Evolutionary conservation across 192 early-diverging fungal species (phyloP).

Genomic region (Backusella liffmaniae): DNA sequence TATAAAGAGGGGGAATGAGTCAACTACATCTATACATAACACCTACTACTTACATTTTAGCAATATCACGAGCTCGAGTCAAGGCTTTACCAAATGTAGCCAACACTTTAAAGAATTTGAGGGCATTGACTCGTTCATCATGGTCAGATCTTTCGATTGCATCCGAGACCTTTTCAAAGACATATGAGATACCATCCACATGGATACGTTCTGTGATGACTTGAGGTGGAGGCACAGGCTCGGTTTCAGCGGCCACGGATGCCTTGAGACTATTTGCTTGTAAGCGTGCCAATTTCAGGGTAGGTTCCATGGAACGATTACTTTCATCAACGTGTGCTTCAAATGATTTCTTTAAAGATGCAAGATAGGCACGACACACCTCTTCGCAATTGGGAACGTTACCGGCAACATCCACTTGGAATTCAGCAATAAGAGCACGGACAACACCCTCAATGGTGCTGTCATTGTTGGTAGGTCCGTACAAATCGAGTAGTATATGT

Average conservation of each 20-base stretch:
- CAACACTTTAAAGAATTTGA: conserved; percentile 52
- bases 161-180: conserved; percentile 26
- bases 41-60: conserved; percentile 39
- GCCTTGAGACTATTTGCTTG: conserved; percentile 14
- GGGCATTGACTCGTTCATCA: conserved; percentile 15
- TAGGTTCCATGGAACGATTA: conserved; percentile 29
- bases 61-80: conserved; percentile 31
- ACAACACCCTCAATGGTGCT: conserved; percentile 46
- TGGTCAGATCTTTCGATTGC: conserved; percentile 11
- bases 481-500: conserved; percentile 32
- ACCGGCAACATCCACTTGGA: conserved; percentile 31
- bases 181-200: conserved; percentile 36
- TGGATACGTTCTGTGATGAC: conserved; percentile 41
- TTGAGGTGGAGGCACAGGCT: conserved; percentile 17
- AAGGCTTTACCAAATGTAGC: conserved; percentile 35
- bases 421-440: conserved; percentile 37
- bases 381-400: conserved; percentile 21
- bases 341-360: conserved; percentile 36
- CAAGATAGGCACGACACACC: conserved; percentile 38
- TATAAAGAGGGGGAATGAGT: not conserved
- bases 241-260: not conserved
- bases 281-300: conserved; percentile 41
- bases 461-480: conserved; percentile 30
- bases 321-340: conserved; percentile 26
- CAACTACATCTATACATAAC: not conserved